Evolutionary conservation across 2,329 filamentous ascomycete species (phyloP), one percentile per base, ranked within the genome.

Genomic region (Boeremia exigua): DNA sequence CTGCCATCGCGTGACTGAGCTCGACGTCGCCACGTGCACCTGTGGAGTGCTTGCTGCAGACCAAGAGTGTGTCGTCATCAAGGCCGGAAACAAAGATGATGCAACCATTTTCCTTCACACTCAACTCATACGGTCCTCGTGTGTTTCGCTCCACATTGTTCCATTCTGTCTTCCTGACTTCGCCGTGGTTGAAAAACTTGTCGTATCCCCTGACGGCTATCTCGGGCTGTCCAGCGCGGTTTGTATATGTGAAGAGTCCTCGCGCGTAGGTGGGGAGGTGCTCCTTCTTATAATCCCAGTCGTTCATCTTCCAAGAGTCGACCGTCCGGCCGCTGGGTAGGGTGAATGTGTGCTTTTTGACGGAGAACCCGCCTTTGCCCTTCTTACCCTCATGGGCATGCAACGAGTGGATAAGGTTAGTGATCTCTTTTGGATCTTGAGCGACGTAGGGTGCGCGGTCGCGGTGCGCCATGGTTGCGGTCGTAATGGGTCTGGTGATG

Each of bases 21-120:
- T 87, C 83, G 5, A 81, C 78, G 70, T 96, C 91, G 19, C 77
- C 77, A n/a, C 94, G 85, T 23, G 86, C 81, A 6, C 95, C 95
- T 0, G 93, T 98, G 0, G 95, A 98, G 75, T 99, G 95, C 73
- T 99, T 99, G 82, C 94, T 98, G 84, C 94, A 98, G n/a, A 99
- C 93, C 7, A 99, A 81, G 9, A 99, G 81, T 1, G 91, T 92
- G 32, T 86, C 93, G 68, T 97, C 93, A 68, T 96, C 91, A 19
- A 99, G 81, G 12, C 93, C 95, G 14, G 92, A 89, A 39, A 99
- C 87, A 79, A 99, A 99, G 65, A 99, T 97, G 76, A 99, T 99
- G 76, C 95, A 99, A n/a, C 95, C 95, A 69, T 99, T 99, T 77
- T 99, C 95, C 79, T 99, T 99, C 48, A 98, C 86, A 54, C 92